These are phyloP conservation scores for Ceriops decandra DNA, from an alignment of 345 rosid species.

Conservation along the genomic window DNA sequence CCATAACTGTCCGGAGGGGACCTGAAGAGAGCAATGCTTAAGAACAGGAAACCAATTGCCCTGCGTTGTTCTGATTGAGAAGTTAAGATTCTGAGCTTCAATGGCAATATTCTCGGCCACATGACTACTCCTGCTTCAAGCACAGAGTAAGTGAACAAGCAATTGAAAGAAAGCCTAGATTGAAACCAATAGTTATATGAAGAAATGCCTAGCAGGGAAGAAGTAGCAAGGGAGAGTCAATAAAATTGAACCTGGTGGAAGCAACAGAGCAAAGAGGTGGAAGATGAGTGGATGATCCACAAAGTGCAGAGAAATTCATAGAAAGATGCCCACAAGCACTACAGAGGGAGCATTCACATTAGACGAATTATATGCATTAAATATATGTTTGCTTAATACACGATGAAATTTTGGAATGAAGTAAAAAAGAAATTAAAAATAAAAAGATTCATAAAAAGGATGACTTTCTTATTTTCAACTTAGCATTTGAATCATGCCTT, in stretches of 20 bases:
- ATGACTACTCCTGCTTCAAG: constrained; percentile 33
- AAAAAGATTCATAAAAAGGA: too few relatives aligned
- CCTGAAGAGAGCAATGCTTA: constrained; percentile 60
- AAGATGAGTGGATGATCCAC: constrained; percentile 25
- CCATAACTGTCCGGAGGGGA: constrained; percentile 85
- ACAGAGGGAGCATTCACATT: too few relatives aligned
- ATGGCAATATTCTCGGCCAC: constrained; percentile 38
- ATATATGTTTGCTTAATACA: too few relatives aligned
- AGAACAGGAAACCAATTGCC: constrained; percentile 58
- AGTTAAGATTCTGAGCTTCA: constrained; percentile 61
- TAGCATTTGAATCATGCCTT: too few relatives aligned
- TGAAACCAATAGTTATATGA: constrained; percentile 16
- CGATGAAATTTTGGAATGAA: too few relatives aligned
- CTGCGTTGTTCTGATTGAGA: constrained; percentile 55
- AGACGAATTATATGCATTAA: too few relatives aligned
- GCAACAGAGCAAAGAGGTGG: constrained; percentile 33
- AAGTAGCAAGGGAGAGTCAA: not conserved
- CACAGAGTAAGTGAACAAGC: not conserved
- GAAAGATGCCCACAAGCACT: not conserved
- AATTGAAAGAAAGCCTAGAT: constrained; percentile 2
- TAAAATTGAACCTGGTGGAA: constrained; percentile 31
- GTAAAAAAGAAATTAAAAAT: too few relatives aligned
- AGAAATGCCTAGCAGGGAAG: constrained; percentile 24
- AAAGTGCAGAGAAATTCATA: constrained; percentile 36
- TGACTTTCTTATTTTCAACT: too few relatives aligned